These are phyloP conservation scores for Auriscalpium vulgare DNA, from an alignment of 768 basidiomycete species.

Conservation along the genomic window DNA sequence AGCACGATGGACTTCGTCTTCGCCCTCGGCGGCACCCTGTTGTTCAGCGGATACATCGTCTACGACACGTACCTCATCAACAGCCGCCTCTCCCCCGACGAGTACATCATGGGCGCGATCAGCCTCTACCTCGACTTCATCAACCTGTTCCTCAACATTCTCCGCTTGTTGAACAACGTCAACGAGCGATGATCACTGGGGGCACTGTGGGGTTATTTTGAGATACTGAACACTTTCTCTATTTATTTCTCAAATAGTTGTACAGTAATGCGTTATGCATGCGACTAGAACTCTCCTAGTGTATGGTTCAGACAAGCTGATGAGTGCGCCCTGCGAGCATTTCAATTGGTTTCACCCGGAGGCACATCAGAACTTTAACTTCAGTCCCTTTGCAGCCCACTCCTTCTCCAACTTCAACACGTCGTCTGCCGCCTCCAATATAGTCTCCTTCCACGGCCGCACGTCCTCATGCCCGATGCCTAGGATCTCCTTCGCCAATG, in stretches of 20 bases:
- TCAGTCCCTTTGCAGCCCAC: not conserved
- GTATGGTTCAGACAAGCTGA: too few relatives aligned
- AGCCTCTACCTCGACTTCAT: conserved; percentile 93
- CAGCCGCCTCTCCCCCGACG: conserved; percentile 83
- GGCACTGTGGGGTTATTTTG: not conserved
- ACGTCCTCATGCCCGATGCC: not conserved
- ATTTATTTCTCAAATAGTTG: not conserved
- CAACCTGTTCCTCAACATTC: conserved; percentile 84
- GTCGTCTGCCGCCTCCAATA: not conserved
- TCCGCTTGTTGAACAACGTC: conserved; percentile 64
- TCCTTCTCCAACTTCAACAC: not conserved
- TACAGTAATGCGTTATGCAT: not conserved
- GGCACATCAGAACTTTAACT: not conserved
- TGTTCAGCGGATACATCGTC: conserved; percentile 87
- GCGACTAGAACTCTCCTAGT: too few relatives aligned
- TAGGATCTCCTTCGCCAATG: not conserved
- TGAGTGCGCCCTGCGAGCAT: too few relatives aligned
- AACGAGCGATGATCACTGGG: conserved; percentile 29
- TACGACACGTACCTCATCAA: conserved; percentile 91
- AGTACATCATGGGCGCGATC: conserved; percentile 86
- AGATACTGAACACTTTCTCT: not conserved
- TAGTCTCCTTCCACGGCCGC: not conserved
- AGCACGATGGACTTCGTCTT: conserved; percentile 76
- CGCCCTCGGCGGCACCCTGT: conserved; percentile 66
- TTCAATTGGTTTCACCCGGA: not conserved